Conservation (phyloP, 2,329 filamentous ascomycete species). For the Pyrenochaeta sp. region DNA sequence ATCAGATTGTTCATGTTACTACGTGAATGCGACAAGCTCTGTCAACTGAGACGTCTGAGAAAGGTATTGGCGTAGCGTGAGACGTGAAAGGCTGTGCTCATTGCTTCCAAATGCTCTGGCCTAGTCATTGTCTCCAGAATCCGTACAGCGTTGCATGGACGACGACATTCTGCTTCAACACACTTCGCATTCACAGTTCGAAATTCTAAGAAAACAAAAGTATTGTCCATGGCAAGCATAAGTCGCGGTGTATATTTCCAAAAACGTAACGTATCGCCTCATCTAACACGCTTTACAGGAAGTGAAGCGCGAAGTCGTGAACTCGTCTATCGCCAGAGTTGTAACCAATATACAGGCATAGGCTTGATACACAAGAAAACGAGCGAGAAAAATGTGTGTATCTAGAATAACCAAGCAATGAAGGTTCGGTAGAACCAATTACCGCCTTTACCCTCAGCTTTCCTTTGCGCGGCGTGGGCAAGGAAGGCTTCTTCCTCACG, state of each 20-base stretch:
- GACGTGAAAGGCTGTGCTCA: too few species aligned
- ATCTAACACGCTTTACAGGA: not conserved
- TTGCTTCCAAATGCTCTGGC: too few species aligned
- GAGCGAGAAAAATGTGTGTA: not conserved
- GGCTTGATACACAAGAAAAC: constrained; percentile 1
- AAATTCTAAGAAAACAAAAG: too few species aligned
- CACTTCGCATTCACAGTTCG: too few species aligned
- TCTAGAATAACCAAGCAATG: constrained; percentile 69
- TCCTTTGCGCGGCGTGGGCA: constrained; percentile 59
- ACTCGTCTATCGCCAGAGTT: not conserved
- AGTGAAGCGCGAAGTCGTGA: not conserved
- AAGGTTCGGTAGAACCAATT: constrained; percentile 67
- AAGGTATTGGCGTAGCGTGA: too few species aligned
- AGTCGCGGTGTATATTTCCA: not conserved
- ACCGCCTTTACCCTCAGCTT: constrained; percentile 45
- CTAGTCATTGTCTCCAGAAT: too few species aligned
- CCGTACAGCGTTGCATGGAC: too few species aligned
- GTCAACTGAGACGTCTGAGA: too few species aligned
- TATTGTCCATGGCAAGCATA: not conserved
- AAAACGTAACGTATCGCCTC: not conserved
- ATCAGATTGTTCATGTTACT: too few species aligned
- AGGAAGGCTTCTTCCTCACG: constrained; percentile 76
- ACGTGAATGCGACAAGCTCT: too few species aligned
- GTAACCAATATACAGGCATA: constrained; percentile 1
- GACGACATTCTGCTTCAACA: too few species aligned